Evolutionary conservation across 805 yeast genomes (phyloP).

Genomic region (Schwanniomyces pseudopolymorphus): DNA sequence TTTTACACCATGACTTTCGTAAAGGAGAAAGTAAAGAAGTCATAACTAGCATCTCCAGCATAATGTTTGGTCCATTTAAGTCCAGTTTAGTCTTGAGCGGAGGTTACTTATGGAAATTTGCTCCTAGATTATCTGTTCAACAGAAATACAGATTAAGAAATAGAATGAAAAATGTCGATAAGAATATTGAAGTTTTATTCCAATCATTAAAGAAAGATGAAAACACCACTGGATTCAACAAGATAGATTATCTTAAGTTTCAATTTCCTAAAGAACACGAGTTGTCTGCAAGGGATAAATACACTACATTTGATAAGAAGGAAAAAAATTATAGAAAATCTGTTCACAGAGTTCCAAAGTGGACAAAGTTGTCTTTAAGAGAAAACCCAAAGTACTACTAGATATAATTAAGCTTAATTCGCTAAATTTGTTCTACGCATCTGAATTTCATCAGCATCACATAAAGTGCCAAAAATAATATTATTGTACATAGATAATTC

Average conservation of each 20-base stretch:
- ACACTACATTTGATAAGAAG: constrained; percentile 77
- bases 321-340: constrained; percentile 82
- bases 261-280: constrained; percentile 74
- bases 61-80: constrained; percentile 74
- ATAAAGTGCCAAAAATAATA: background rate
- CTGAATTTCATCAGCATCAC: background rate
- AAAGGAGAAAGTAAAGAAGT: background rate
- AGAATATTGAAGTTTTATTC: constrained; percentile 65
- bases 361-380: constrained; percentile 85
- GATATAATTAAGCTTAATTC: background rate
- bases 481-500: background rate
- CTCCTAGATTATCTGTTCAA: constrained; percentile 59
- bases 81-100: constrained; percentile 57
- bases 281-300: constrained; percentile 82
- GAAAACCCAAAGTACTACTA: constrained; percentile 72
- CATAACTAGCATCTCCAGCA: constrained; percentile 1
- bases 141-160: constrained; percentile 85
- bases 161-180: constrained; percentile 80
- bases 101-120: constrained; percentile 69
- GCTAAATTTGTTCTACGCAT: background rate
- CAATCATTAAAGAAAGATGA: constrained; percentile 23
- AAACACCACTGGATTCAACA: constrained; percentile 35
- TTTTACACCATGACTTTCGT: background rate
- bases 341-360: constrained; percentile 83
- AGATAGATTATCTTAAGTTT: constrained; percentile 35